These are phyloP conservation scores for Paraphaeosphaeria sporulosa DNA, from an alignment of 2,329 filamentous ascomycete species.

Conservation along the genomic window DNA sequence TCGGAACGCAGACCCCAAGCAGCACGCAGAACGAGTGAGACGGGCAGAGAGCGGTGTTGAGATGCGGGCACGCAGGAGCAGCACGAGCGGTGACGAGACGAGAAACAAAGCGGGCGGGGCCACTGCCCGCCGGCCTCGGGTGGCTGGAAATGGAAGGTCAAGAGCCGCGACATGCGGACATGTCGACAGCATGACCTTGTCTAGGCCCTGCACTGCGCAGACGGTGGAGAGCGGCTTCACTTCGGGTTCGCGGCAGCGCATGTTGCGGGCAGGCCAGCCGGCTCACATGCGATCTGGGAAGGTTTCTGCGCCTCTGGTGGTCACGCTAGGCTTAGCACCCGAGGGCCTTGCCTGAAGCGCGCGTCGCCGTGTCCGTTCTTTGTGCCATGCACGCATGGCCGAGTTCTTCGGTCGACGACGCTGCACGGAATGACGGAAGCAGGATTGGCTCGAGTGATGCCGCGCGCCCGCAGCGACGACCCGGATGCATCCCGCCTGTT, in stretches of 20 bases:
- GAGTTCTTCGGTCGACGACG: too few species aligned
- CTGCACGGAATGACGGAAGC: too few species aligned
- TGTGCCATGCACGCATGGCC: background rate
- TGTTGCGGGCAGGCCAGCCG: background rate
- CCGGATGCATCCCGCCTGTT: background rate
- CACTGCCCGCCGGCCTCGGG: background rate
- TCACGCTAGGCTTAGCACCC: background rate
- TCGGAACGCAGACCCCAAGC: background rate
- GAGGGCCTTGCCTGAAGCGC: background rate
- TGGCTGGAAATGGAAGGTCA: conserved; percentile 5
- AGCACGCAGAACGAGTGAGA: background rate
- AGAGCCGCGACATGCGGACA: background rate
- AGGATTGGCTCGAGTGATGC: too few species aligned
- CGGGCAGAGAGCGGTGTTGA: background rate
- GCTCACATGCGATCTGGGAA: background rate
- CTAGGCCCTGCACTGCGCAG: too few species aligned
- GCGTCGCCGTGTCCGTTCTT: background rate
- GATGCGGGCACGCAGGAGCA: background rate
- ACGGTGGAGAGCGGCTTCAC: background rate
- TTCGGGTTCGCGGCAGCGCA: background rate
- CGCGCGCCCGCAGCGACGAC: too few species aligned
- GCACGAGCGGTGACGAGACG: background rate
- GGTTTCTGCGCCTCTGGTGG: background rate
- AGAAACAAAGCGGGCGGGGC: background rate
- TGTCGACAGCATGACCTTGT: too few species aligned